Base-by-base conservation (phyloP, 202 grass and related monocot genomes). In the Musa balbisiana region DNA sequence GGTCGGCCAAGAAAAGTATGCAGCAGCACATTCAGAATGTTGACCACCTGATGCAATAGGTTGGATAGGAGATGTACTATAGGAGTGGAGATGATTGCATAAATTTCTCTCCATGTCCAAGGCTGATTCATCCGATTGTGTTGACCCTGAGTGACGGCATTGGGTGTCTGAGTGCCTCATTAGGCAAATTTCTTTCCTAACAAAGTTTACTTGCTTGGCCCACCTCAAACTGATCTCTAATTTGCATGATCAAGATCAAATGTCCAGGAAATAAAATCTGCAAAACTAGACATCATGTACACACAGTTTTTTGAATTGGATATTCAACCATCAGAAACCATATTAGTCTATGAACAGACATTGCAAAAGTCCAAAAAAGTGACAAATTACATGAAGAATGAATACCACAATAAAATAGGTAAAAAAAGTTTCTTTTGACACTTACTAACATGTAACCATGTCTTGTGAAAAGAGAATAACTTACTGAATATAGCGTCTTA, bases 1-100 rank as follows among this genome's bases (percentile, higher is more conserved):
- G n/a, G 87, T 87, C 0, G 95, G 95, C 95, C 95, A 98, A 66
- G 92, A 92, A 80, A 98, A 98, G 84, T 98, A 98, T 22, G 95
- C 95, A 2, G 91, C 91, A 4, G 74, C 83, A 76, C 84, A 86
- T 62, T 98, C 90, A 55, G 87, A 80, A 81, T 89, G 88, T 64
- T 90, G 86, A 49, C 91, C 84, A 70, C 86, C 94, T 62, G 91
- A 98, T 76, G 85, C 83, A 81, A 88, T 78, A 26, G 95, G 95
- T 77, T 98, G 95, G 55, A 94, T 56, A 73, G 67, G 86, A 4
- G 85, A 89, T 53, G 95, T 84, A 85, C 82, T 85, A 80, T 82
- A 71, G 49, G 87, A 83, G 49, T 76, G 60, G 51, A 78, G 72
- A 3, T 92, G 81, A 74, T 84, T 55, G 55, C 78, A 51, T 75